phyloP scores from a whole-genome alignment of 2,329 filamentous ascomycete genomes.

The Aspergillus sp. region DNA sequence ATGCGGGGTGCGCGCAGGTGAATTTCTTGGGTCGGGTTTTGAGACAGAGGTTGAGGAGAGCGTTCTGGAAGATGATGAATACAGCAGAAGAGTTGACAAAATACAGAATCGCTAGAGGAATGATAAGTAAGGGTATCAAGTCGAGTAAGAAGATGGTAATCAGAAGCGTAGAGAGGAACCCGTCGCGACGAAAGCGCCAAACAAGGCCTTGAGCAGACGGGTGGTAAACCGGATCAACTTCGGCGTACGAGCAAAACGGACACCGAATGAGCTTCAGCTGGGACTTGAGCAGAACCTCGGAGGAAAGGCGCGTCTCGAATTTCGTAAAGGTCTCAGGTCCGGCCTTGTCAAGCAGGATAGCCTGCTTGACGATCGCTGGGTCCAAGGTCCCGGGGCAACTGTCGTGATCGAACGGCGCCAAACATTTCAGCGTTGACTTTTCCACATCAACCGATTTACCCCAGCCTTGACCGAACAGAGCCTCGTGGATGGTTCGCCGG shows the following conservation, averaged over 20 bases:
- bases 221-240: conserved; percentile 76
- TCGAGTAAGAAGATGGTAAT: conserved; percentile 48
- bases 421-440: conserved; percentile 74
- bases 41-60: conserved; percentile 68
- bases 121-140: conserved; percentile 47
- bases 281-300: conserved; percentile 73
- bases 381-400: conserved; percentile 73
- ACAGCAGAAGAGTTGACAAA: conserved; percentile 56
- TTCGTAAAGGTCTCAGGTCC: conserved; percentile 72
- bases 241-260: conserved; percentile 89
- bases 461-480: conserved; percentile 92
- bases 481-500: conserved; percentile 77
- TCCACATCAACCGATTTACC: conserved; percentile 73
- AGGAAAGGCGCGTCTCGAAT: conserved; percentile 76
- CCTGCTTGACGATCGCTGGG: conserved; percentile 68
- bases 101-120: conserved; percentile 60
- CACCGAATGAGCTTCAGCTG: conserved; percentile 77
- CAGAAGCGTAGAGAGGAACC: conserved; percentile 54
- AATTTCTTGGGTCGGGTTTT: conserved; percentile 75
- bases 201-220: conserved; percentile 55
- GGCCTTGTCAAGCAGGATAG: conserved; percentile 68
- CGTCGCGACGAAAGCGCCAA: conserved; percentile 61
- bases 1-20: conserved; percentile 70
- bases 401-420: conserved; percentile 71
- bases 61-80: conserved; percentile 55